Evolutionary conservation across 768 basidiomycete species (phyloP).

Genomic region (Lepiota venenata): DNA sequence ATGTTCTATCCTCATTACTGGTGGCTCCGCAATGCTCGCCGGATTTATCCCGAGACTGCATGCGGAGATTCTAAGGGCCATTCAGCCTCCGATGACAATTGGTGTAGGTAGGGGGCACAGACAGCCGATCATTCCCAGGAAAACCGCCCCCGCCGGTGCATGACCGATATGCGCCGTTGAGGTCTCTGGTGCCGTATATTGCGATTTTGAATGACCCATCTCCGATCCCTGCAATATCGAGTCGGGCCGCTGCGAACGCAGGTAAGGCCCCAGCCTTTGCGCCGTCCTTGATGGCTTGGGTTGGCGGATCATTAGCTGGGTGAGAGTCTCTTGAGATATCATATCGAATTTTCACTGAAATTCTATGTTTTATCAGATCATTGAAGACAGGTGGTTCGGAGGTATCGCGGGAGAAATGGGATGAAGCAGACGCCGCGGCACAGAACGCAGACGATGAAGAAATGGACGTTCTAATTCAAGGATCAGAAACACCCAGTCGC

Average conservation of each 20-base stretch:
- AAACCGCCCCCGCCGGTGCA: slow-evolving; percentile 46
- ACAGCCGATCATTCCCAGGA: slow-evolving; percentile 32
- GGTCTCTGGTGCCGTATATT: slow-evolving; percentile 68
- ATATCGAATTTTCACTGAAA: slow-evolving; percentile 4
- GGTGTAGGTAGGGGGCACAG: slow-evolving; percentile 15
- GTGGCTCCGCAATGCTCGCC: slow-evolving; percentile 89
- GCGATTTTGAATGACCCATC: slow-evolving; percentile 85
- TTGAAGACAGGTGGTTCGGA: slow-evolving; percentile 87
- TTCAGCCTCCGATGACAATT: slow-evolving; percentile 30
- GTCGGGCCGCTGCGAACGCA: slow-evolving; percentile 55
- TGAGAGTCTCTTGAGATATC: slow-evolving; percentile 30
- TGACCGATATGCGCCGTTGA: slow-evolving; percentile 73
- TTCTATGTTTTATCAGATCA: slow-evolving; percentile 41
- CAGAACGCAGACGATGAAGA: slow-evolving; percentile 37
- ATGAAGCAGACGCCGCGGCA: slow-evolving; percentile 51
- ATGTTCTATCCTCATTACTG: slow-evolving; percentile 80
- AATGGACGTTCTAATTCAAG: slow-evolving; percentile 1
- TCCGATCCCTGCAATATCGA: slow-evolving; percentile 47
- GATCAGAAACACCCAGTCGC: slow-evolving; percentile 19
- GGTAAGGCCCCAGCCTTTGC: slow-evolving; percentile 89
- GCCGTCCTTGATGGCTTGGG: slow-evolving; percentile 81
- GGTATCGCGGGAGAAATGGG: slow-evolving; percentile 82
- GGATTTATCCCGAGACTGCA: slow-evolving; percentile 92
- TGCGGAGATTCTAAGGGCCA: slow-evolving; percentile 63
- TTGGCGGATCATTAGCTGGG: slow-evolving; percentile 93